phyloP scores from a whole-genome alignment of 1,284 basidiomycete genomes.

The Peniophora sp. region DNA sequence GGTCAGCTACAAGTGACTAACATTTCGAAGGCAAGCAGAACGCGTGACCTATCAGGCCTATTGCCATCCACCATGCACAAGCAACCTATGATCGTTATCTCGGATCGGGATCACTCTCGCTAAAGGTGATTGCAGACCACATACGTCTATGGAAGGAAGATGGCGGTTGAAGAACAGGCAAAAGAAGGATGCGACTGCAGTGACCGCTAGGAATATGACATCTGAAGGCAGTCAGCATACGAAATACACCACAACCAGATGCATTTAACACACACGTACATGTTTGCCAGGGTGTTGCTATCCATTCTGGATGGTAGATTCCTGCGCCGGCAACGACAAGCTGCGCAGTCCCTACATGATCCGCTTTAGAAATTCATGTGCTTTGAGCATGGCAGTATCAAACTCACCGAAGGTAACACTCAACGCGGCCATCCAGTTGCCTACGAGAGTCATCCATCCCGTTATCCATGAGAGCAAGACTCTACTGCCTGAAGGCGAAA shows the following conservation, averaged over 20 bases:
- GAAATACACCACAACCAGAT: not conserved
- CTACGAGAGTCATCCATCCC: constrained; percentile 49
- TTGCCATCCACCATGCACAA: constrained; percentile 43
- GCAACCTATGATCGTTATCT: constrained; percentile 25
- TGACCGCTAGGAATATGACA: constrained; percentile 41
- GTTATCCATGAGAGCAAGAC: constrained; percentile 46
- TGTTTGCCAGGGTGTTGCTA: constrained; percentile 40
- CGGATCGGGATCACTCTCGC: not conserved
- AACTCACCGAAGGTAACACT: constrained; percentile 42
- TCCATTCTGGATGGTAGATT: constrained; percentile 44
- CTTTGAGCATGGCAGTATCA: too few relatives aligned
- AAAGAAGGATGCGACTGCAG: constrained; percentile 30
- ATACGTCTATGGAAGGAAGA: constrained; percentile 42
- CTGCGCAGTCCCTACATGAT: constrained; percentile 35
- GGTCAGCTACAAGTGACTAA: not conserved
- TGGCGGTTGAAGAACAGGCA: constrained; percentile 40
- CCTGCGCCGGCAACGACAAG: constrained; percentile 41
- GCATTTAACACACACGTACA: too few relatives aligned
- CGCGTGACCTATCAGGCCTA: constrained; percentile 41
- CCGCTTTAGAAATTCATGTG: not conserved
- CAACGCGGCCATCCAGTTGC: constrained; percentile 45
- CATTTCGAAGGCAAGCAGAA: too few relatives aligned
- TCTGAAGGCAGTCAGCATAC: constrained; percentile 23
- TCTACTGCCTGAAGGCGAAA: constrained; percentile 33
- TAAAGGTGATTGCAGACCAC: constrained; percentile 5